A percentile compares a stretch with the other conserved stretches of the same genome.
phyloP scores from a whole-genome alignment of 2,329 filamentous ascomycete species.

The Cyphellophora attinorum region DNA sequence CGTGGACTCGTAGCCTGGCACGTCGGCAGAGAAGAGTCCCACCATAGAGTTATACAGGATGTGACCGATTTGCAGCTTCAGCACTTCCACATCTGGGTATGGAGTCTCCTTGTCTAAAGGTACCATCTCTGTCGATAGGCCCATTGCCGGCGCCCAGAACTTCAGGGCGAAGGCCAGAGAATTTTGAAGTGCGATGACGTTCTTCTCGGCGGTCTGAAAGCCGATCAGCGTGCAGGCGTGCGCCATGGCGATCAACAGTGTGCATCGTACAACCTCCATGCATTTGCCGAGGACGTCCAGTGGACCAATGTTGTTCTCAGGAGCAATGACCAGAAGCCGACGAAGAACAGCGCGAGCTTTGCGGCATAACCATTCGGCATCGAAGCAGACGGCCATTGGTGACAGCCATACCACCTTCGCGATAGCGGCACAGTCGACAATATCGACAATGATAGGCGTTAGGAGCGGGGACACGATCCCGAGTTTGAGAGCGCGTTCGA shows the following conservation, averaged over 20 bases:
- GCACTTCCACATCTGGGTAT: constrained; percentile 4
- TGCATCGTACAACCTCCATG: constrained; percentile 7
- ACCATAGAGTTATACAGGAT: constrained; percentile 10
- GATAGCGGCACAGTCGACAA: constrained; percentile 15
- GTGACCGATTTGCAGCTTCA: constrained; percentile 8
- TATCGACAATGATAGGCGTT: constrained; percentile 7
- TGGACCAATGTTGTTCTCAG: constrained; percentile 8
- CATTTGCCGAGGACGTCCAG: constrained; percentile 8
- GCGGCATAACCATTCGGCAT: constrained; percentile 16
- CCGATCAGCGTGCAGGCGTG: constrained; percentile 15
- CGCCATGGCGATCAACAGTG: constrained; percentile 13
- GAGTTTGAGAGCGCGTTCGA: constrained; percentile 5
- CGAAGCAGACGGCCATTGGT: constrained; percentile 14
- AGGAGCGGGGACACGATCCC: constrained; percentile 7
- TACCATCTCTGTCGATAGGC: constrained; percentile 10
- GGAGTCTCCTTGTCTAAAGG: constrained; percentile 4
- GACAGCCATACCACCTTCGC: constrained; percentile 16
- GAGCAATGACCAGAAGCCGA: constrained; percentile 8
- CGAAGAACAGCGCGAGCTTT: constrained; percentile 13
- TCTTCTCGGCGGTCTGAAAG: constrained; percentile 9
- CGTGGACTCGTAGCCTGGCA: constrained; percentile 3
- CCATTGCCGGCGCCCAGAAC: constrained; percentile 10
- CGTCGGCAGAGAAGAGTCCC: constrained; percentile 8
- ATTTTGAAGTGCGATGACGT: constrained; percentile 6
- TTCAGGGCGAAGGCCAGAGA: constrained; percentile 7